These are phyloP conservation scores for Ceriops zippeliana DNA, from an alignment of 345 rosid species.

Conservation along the genomic window DNA sequence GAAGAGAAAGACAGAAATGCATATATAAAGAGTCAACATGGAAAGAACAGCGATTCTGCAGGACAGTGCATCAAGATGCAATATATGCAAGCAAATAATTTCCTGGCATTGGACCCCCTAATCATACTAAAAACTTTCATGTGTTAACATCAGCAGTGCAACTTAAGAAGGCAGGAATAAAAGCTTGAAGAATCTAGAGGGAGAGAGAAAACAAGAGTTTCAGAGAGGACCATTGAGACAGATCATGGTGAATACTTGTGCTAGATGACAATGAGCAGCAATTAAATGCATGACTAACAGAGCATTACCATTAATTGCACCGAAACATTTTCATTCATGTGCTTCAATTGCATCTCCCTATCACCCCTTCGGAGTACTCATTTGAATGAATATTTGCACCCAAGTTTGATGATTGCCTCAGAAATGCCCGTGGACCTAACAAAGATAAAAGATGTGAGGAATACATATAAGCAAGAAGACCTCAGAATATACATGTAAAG, in stretches of 20 bases:
- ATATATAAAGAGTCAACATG: too few relatives aligned
- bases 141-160: too few relatives aligned
- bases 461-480: background rate
- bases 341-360: constrained; percentile 81
- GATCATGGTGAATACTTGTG: too few relatives aligned
- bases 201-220: background rate
- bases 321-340: constrained; percentile 82
- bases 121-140: too few relatives aligned
- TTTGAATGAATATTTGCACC: constrained; percentile 32
- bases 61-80: too few relatives aligned
- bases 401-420: constrained; percentile 65
- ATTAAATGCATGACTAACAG: background rate
- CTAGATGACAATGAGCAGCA: too few relatives aligned
- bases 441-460: constrained; percentile 16
- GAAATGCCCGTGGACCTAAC: constrained; percentile 77
- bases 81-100: too few relatives aligned
- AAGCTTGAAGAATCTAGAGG: background rate
- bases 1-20: too few relatives aligned
- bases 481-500: background rate
- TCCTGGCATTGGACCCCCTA: too few relatives aligned
- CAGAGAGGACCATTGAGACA: background rate
- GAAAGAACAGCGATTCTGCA: too few relatives aligned
- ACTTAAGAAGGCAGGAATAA: too few relatives aligned
- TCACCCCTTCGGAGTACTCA: constrained; percentile 57
- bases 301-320: constrained; percentile 65